Evolutionary conservation across 2,329 filamentous ascomycete genomes (phyloP).

Genomic region (Penicillium hordei): DNA sequence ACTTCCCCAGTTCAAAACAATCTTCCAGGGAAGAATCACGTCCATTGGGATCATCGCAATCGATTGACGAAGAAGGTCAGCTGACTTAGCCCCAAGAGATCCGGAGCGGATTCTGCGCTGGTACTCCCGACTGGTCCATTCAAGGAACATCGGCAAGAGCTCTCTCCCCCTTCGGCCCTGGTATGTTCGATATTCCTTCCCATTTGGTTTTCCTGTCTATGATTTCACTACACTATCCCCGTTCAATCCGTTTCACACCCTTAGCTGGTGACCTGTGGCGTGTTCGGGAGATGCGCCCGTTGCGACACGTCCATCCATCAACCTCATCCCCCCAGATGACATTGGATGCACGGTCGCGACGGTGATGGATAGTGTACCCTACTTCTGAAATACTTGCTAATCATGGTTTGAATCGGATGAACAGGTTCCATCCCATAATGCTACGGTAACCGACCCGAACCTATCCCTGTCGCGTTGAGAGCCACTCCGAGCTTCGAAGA

Average conservation of each 20-base stretch:
- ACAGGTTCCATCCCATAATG: constrained; percentile 31
- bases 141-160: constrained; percentile 8
- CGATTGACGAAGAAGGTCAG: constrained; percentile 6
- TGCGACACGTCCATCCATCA: constrained; percentile 22
- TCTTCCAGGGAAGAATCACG: not conserved
- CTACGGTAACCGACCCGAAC: constrained; percentile 26
- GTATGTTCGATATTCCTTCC: constrained; percentile 19
- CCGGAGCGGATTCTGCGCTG: constrained; percentile 14
- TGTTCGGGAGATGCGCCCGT: constrained; percentile 14
- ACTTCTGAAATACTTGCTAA: constrained; percentile 11
- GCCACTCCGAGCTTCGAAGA: constrained; percentile 21
- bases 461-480: constrained; percentile 29
- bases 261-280: not conserved
- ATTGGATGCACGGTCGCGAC: constrained; percentile 16
- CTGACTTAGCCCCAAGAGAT: constrained; percentile 9
- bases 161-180: constrained; percentile 19
- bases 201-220: constrained; percentile 2
- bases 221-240: not conserved
- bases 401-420: not conserved
- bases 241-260: constrained; percentile 6
- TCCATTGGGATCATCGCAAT: constrained; percentile 7
- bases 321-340: constrained; percentile 4
- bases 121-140: constrained; percentile 8
- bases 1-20: not conserved
- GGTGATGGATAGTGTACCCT: not conserved